Evolutionary conservation across 805 yeast genomes (phyloP).

Genomic region (Wickerhamiella cacticola): DNA sequence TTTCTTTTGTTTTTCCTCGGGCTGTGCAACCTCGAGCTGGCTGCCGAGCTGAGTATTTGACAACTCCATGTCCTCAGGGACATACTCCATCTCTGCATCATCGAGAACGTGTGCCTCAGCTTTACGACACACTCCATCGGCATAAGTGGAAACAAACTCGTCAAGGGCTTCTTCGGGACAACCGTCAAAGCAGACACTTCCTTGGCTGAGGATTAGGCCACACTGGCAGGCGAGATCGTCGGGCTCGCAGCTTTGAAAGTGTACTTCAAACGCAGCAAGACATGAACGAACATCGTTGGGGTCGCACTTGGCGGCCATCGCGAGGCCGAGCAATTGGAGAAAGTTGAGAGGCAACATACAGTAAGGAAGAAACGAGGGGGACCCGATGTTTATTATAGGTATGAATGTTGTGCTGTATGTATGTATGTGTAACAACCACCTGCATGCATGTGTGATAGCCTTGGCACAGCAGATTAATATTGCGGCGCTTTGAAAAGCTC

Average conservation of each 20-base stretch:
- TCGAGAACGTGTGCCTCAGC: conserved; percentile 8
- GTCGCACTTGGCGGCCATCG: not conserved
- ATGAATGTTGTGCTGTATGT: not conserved
- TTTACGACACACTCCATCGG: conserved; percentile 9
- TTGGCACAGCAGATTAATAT: too few relatives aligned
- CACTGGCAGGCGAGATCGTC: conserved; percentile 9
- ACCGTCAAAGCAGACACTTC: conserved; percentile 8
- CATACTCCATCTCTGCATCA: not conserved
- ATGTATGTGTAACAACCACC: not conserved
- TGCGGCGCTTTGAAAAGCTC: too few relatives aligned
- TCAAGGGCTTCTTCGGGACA: conserved; percentile 10
- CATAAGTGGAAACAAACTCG: conserved; percentile 8
- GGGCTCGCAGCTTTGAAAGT: not conserved
- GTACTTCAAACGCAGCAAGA: conserved; percentile 1
- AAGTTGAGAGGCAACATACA: not conserved
- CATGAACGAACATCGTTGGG: conserved; percentile 8
- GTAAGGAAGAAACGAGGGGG: not conserved
- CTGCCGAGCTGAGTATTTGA: not conserved
- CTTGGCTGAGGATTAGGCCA: conserved; percentile 1
- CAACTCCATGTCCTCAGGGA: not conserved
- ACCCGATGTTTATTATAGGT: too few relatives aligned
- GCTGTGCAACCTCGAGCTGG: not conserved
- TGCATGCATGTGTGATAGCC: not conserved
- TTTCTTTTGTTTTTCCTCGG: not conserved
- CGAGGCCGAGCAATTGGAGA: not conserved